These are phyloP conservation scores for Colletotrichum tanaceti DNA, from an alignment of 2,329 filamentous ascomycete species.

Conservation along the genomic window DNA sequence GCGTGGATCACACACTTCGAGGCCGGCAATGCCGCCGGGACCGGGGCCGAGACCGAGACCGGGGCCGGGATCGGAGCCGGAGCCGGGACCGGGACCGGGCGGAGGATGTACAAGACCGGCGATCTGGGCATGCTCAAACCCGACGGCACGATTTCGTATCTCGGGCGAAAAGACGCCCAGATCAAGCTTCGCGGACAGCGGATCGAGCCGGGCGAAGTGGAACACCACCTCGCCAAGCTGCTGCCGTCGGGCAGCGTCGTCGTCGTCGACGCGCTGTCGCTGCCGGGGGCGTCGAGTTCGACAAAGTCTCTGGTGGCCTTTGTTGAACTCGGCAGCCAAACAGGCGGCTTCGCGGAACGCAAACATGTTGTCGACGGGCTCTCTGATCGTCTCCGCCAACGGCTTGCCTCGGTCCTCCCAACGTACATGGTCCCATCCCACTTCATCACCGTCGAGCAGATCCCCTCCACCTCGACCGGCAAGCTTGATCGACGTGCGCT, in stretches of 20 bases:
- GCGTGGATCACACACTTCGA: constrained; percentile 13
- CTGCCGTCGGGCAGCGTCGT: constrained; percentile 5
- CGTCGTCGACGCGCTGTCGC: constrained; percentile 20
- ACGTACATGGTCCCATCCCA: constrained; percentile 44
- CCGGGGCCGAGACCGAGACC: too few relatives aligned
- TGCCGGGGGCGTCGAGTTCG: not conserved
- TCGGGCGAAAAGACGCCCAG: constrained; percentile 47
- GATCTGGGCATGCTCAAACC: constrained; percentile 30
- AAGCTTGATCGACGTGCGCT: constrained; percentile 42
- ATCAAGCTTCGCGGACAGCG: constrained; percentile 51
- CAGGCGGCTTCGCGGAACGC: not conserved
- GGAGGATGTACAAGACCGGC: constrained; percentile 39
- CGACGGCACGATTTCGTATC: constrained; percentile 28
- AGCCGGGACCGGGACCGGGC: too few relatives aligned
- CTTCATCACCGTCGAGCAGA: constrained; percentile 31
- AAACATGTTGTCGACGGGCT: constrained; percentile 3
- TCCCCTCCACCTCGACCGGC: constrained; percentile 41
- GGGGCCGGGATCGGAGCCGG: too few relatives aligned
- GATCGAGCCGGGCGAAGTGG: constrained; percentile 49
- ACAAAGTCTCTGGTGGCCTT: constrained; percentile 33
- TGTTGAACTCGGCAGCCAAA: constrained; percentile 7
- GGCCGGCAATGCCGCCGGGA: not conserved
- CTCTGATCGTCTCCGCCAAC: constrained; percentile 6
- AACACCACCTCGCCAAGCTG: constrained; percentile 42
- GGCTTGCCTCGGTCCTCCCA: constrained; percentile 34